Percentiles rank a stretch among this genome's conserved stretches.
Evolutionary conservation across 163 green algal species (phyloP).

Genomic region (Volvox carteri): DNA sequence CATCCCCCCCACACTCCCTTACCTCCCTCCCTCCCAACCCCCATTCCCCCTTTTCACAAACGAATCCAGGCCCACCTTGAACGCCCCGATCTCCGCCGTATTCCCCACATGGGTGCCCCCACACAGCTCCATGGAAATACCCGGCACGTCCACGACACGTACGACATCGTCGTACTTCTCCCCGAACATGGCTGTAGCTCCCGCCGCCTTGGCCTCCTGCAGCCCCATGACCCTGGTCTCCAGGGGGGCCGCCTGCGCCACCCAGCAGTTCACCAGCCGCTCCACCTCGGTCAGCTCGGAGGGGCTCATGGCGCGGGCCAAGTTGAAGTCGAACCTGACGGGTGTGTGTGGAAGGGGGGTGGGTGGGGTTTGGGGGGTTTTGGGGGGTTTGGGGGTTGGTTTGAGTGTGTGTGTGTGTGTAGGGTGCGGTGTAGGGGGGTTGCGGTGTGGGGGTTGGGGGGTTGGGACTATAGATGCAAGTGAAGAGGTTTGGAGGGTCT

Average conservation of each 20-base stretch:
- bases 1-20: background rate
- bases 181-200: conserved; percentile 94
- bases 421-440: no score
- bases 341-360: background rate
- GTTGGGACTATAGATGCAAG: no score
- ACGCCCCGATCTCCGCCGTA: conserved; percentile 76
- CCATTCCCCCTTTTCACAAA: background rate
- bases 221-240: conserved; percentile 62
- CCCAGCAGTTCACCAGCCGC: conserved; percentile 89
- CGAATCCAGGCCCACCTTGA: conserved; percentile 59
- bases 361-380: background rate
- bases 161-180: conserved; percentile 95
- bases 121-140: conserved; percentile 90
- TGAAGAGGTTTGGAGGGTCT: no score
- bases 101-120: conserved; percentile 92
- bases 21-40: background rate
- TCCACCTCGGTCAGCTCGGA: conserved; percentile 84
- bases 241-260: conserved; percentile 66
- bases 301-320: conserved; percentile 71
- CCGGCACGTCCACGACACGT: conserved; percentile 90
- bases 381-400: no score
- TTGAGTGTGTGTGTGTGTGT: no score
- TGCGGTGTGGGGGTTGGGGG: no score
- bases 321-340: conserved; percentile 94
- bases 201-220: conserved; percentile 85